phyloP scores from a whole-genome alignment of 345 rosid species.

The Acer saccharum region DNA sequence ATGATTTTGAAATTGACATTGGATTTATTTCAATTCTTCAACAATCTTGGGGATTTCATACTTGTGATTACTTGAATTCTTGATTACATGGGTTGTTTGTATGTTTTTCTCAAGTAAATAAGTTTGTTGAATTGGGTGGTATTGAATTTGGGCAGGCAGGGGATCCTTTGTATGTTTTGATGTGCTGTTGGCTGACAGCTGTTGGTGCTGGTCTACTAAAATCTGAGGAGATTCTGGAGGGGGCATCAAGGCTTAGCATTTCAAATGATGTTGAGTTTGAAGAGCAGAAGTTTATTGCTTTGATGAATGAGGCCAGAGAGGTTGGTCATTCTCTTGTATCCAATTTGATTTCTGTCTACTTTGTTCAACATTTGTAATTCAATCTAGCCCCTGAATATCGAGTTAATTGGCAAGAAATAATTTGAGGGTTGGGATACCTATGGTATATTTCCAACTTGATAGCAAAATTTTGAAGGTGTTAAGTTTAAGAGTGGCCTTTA shows the following conservation, averaged over 20 bases:
- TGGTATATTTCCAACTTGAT: too few relatives aligned
- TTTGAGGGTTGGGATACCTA: neutral
- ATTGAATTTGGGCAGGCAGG: slow-evolving; percentile 62
- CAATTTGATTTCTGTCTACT: neutral
- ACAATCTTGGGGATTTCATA: neutral
- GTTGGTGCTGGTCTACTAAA: slow-evolving; percentile 95
- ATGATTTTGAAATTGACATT: neutral
- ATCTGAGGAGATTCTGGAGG: slow-evolving; percentile 89
- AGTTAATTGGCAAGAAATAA: neutral
- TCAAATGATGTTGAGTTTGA: slow-evolving; percentile 89
- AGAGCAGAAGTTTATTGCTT: slow-evolving; percentile 79
- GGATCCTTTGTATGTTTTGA: slow-evolving; percentile 87
- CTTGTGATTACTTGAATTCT: neutral
- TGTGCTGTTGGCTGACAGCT: slow-evolving; percentile 95
- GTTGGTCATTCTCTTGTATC: slow-evolving; percentile 33
- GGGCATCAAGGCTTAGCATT: slow-evolving; percentile 75
- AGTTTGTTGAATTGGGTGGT: slow-evolving; percentile 21
- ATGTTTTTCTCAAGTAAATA: neutral
- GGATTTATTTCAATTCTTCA: neutral
- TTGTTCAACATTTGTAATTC: neutral
- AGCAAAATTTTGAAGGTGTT: too few relatives aligned
- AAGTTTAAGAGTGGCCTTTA: too few relatives aligned
- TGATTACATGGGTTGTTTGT: neutral
- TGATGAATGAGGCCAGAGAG: slow-evolving; percentile 88
- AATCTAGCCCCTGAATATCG: neutral